Evolutionary conservation across 83 land plant genomes (phyloP), one percentile per base, ranked within the genome.

Genomic region (Picea abies): DNA sequence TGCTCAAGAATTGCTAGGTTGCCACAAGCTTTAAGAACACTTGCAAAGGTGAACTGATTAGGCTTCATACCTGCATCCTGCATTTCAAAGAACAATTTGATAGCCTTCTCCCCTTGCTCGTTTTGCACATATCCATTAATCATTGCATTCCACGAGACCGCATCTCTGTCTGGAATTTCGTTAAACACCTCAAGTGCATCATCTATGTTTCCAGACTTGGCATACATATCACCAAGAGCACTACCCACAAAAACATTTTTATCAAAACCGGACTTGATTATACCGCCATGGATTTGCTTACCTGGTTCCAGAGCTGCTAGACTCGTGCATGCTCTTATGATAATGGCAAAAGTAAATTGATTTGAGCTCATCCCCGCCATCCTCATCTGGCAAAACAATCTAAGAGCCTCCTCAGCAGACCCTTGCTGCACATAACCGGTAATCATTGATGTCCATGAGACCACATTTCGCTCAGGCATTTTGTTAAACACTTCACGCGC

Each of bases 391-490:
- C 61, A 65, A 76, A 89, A 89, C 22, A 87, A 77, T 29, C 23
- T n/a, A 65, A 89, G 47, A 10, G 91, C 90, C 25, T 89, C 87
- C 73, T 81, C 89, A 44, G 64, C 37, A 17, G 1, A 81, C 2
- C 87, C 90, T 49, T 83, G 77, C 49, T 86, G 84, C 41, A 58
- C 47, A 77, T 87, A 89, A 69, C 84, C 85, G 75, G 63, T 15
- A 32, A 92, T 85, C 84, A 92, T 79, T 15, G 85, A 72, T 2
- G 93, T 90, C 80, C 89, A 92, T 52, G 94, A 85, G 58, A 92
- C 90, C 17, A 92, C 89, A 83, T 92, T 88, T 17, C 89, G 89
- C 7, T 79, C 60, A 4, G 47, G 78, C 58, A 81, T 88, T 67
- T 88, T 87, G 3, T 85, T 84, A 83, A 92, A 92, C 70, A 63